Evolutionary conservation across 371 early-diverging fungal genomes (phyloP).

Genomic region (Coelomomyces lativittatus): DNA sequence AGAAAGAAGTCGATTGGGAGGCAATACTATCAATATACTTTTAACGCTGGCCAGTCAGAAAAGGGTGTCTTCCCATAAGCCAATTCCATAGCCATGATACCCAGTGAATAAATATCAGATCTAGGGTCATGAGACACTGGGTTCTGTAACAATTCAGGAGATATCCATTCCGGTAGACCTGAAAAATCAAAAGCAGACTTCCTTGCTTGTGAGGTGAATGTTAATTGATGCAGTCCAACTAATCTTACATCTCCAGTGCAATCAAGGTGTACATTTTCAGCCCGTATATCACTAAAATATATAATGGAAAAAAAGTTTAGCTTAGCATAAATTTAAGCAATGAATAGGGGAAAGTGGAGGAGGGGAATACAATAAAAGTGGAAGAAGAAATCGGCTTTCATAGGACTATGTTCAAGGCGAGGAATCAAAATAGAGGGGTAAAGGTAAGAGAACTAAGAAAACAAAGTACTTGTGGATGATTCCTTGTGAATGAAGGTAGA

Average conservation of each 20-base stretch:
- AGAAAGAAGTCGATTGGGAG: background rate
- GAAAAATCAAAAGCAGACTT: conserved; percentile 16
- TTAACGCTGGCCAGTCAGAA: conserved; percentile 29
- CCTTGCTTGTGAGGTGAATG: conserved; percentile 2
- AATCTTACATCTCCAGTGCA: conserved; percentile 18
- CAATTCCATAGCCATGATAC: conserved; percentile 31
- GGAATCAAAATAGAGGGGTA: background rate
- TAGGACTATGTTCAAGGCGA: background rate
- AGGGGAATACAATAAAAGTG: background rate
- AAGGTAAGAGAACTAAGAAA: background rate
- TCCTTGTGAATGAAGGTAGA: conserved; percentile 25
- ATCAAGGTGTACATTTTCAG: conserved; percentile 25
- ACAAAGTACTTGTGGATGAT: conserved; percentile 32
- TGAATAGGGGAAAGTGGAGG: background rate
- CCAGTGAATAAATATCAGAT: conserved; percentile 32
- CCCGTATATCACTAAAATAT: conserved; percentile 18
- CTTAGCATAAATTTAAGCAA: background rate
- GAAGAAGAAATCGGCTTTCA: background rate
- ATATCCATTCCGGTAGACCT: conserved; percentile 32
- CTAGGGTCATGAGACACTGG: conserved; percentile 10
- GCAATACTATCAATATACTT: conserved; percentile 6
- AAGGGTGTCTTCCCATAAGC: conserved; percentile 26
- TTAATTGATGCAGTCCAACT: conserved; percentile 20
- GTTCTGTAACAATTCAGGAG: conserved; percentile 37
- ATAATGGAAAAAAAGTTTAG: too few species aligned